Evolutionary conservation across 2,329 filamentous ascomycete genomes (phyloP).

Genomic region (Ophiostoma australiae): DNA sequence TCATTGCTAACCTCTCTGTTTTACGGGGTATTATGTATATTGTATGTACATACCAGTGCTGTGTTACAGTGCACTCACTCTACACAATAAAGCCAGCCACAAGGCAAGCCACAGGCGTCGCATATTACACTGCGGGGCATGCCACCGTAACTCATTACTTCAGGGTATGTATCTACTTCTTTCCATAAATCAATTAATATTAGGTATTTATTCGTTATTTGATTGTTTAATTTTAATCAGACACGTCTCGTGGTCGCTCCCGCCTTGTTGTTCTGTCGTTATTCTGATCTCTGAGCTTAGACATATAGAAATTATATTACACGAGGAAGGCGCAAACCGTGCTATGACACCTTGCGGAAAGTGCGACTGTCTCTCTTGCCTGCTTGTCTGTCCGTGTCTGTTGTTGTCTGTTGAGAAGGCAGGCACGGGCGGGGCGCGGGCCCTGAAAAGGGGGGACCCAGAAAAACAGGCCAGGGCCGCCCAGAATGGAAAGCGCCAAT

Average conservation of each 20-base stretch:
- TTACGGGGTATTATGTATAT: too few relatives aligned
- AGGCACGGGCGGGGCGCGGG: slow-evolving; percentile 18
- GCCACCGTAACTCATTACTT: not conserved
- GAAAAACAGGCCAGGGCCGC: slow-evolving; percentile 15
- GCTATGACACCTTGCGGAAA: not conserved
- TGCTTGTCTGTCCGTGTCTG: not conserved
- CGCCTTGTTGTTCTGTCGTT: not conserved
- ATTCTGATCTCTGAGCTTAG: too few relatives aligned
- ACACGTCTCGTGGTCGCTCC: not conserved
- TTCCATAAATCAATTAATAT: not conserved
- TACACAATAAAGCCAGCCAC: slow-evolving; percentile 16
- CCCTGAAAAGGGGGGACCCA: slow-evolving; percentile 19
- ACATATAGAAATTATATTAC: too few relatives aligned
- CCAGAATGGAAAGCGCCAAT: slow-evolving; percentile 21
- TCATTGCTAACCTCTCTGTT: not conserved
- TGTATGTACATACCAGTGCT: not conserved
- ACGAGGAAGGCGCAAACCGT: not conserved
- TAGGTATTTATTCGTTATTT: not conserved
- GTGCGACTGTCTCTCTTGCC: not conserved
- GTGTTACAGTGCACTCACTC: not conserved
- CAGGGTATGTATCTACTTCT: not conserved
- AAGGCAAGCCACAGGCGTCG: slow-evolving; percentile 18
- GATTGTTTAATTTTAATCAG: not conserved
- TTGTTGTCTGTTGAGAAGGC: slow-evolving; percentile 12
- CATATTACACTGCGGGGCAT: slow-evolving; percentile 14